Base-by-base conservation (phyloP, 805 yeast genomes). In the Nakazawaea molendinolei region DNA sequence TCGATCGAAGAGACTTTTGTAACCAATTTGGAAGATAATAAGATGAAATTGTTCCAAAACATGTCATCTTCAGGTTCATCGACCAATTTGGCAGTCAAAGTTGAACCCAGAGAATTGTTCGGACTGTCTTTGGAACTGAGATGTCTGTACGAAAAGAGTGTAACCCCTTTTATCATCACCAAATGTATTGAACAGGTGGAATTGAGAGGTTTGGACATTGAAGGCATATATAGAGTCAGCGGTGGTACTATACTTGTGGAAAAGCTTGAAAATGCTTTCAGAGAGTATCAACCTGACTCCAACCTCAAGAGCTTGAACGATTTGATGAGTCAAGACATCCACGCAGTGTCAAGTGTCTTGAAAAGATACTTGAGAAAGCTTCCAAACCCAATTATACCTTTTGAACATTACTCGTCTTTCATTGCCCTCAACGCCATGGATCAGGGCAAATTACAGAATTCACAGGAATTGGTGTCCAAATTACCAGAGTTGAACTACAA, bases 191-290 rank as follows among this genome's bases (percentile, higher is more conserved):
- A 66, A 17, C 92, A 81, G 47, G 86, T 92, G 36, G 96, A 90
- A 59, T 52, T 53, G 5, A 65, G 86, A 40, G 95, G 95, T 4
- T 57, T 89, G 46, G 76, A 70, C 26, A 61, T 68, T 43, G 97
- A 89, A 57, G 98, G 98, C 7, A 71, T 92, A 23, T 92, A 92
- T 61, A 68, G 98, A 46, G 80, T 89, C 46, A 81, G 94, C 31
- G 98, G 95, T 1, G 83, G 86, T 5, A 71, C 78, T 43, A 70
- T 86, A 7, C 80, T 82, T 33, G 70, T 79, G 37, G 74, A 71
- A 29, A 56, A 51, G 36, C 41, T 60, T 14, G 66, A 60, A 34
- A 42, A 41, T 37, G 52, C 43, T 49, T 73, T 58, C 43, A 29
- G 28, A 15, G 42, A 36, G 12, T 27, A 27, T 3, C 57, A 53